These are phyloP conservation scores for Chaetomium tenue DNA, from an alignment of 495 filamentous ascomycete species.

Conservation along the genomic window DNA sequence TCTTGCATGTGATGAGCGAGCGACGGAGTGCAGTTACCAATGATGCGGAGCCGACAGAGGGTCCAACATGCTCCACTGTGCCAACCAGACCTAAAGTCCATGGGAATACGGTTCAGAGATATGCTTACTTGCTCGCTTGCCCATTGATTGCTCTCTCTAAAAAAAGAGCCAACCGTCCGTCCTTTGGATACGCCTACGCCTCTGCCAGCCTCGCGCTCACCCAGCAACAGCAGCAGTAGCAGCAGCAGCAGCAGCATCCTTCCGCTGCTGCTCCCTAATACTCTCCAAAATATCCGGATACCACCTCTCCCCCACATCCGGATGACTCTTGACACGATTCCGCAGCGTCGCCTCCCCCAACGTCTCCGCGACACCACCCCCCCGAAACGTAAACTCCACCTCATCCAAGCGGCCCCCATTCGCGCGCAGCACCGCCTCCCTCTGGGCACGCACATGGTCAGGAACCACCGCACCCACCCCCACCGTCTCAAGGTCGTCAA, in stretches of 20 bases:
- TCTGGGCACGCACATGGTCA: slow-evolving; percentile 57
- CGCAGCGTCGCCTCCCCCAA: slow-evolving; percentile 80
- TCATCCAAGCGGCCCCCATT: slow-evolving; percentile 58
- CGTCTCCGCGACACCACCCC: slow-evolving; percentile 57
- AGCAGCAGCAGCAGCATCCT: slow-evolving; percentile 27
- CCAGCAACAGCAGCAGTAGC: slow-evolving; percentile 15
- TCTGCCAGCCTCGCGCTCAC: slow-evolving; percentile 25
- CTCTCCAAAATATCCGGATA: slow-evolving; percentile 66
- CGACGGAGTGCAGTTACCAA: not conserved
- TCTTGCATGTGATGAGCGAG: not conserved
- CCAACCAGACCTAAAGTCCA: not conserved
- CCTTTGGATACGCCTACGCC: too few species aligned
- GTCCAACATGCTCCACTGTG: not conserved
- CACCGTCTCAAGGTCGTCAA: slow-evolving; percentile 61
- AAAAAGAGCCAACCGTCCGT: too few species aligned
- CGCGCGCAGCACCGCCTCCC: slow-evolving; percentile 51
- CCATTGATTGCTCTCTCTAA: not conserved
- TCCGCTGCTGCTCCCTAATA: slow-evolving; percentile 48
- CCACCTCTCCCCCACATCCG: slow-evolving; percentile 85
- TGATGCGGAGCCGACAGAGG: not conserved
- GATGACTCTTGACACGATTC: slow-evolving; percentile 87
- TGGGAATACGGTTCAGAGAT: not conserved
- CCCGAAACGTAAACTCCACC: slow-evolving; percentile 77
- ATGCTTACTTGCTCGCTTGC: slow-evolving; percentile 5
- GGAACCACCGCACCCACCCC: slow-evolving; percentile 68